A percentile compares a stretch with the other conserved stretches of the same genome.
Evolutionary conservation across 805 yeast species (phyloP).

Genomic region (Cyberlindnera mrakii): DNA sequence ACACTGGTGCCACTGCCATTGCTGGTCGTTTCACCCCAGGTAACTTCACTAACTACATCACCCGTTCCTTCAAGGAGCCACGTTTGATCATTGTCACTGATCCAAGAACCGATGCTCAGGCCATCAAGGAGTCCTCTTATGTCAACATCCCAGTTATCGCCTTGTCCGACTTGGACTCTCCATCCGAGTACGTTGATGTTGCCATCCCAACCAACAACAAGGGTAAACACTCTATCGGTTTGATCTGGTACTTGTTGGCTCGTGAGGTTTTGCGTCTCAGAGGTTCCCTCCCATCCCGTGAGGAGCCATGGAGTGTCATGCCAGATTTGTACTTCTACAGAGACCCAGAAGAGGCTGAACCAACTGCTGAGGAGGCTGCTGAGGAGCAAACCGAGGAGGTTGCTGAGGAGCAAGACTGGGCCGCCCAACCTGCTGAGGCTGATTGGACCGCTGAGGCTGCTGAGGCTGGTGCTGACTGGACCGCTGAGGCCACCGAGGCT

Average conservation of each 20-base stretch:
- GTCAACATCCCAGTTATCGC: constrained; percentile 99
- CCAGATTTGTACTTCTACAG: constrained; percentile 99
- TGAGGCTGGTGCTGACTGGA: constrained; percentile 64
- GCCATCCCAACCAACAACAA: constrained; percentile 99
- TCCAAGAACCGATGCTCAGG: constrained; percentile 99
- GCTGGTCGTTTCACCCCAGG: constrained; percentile 99
- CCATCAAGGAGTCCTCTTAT: constrained; percentile 99
- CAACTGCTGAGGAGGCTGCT: constrained; percentile 57
- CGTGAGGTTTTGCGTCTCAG: constrained; percentile 99
- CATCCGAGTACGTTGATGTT: constrained; percentile 98
- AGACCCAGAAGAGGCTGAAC: constrained; percentile 99
- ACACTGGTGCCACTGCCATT: constrained; percentile 99
- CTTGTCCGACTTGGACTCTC: constrained; percentile 97
- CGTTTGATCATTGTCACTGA: constrained; percentile 98
- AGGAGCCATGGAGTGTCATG: constrained; percentile 98
- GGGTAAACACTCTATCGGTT: constrained; percentile 99
- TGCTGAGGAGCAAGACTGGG: constrained; percentile 54
- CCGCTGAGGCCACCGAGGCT: constrained; percentile 32
- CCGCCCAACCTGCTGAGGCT: constrained; percentile 59
- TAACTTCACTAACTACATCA: constrained; percentile 99
- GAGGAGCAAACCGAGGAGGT: constrained; percentile 61
- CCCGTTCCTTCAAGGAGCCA: constrained; percentile 99
- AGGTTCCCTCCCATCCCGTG: constrained; percentile 95
- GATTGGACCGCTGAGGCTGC: constrained; percentile 71
- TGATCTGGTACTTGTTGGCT: constrained; percentile 98